Conservation (phyloP, 306 rosid genomes). For the Cicer chorassanicum region DNA sequence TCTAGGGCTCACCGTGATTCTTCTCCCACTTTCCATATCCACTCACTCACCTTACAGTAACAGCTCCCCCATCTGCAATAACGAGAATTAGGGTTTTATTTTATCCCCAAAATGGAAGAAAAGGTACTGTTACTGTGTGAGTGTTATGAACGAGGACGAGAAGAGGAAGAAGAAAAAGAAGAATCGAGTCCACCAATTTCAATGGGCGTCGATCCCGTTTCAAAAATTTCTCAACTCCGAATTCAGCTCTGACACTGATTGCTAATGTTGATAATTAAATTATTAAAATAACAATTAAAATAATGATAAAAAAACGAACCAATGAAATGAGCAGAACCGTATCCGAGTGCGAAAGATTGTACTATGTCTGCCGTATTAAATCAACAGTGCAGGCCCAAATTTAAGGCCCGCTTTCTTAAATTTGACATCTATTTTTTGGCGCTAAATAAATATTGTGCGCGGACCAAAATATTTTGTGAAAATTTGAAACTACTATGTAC, state of each 20-base stretch:
- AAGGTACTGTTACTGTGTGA: background rate
- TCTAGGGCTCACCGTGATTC: slow-evolving; percentile 66
- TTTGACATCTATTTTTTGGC: background rate
- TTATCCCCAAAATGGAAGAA: background rate
- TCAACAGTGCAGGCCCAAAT: background rate
- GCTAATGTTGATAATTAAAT: background rate
- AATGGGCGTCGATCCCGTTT: slow-evolving; percentile 44
- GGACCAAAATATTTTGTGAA: background rate
- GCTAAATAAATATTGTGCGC: background rate
- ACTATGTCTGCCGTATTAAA: background rate
- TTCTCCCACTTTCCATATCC: slow-evolving; percentile 62
- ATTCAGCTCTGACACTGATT: slow-evolving; percentile 24
- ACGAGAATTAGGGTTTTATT: slow-evolving; percentile 43
- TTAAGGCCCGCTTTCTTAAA: background rate
- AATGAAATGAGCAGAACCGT: background rate
- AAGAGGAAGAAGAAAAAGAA: background rate
- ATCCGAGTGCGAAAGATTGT: background rate
- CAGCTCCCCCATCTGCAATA: background rate
- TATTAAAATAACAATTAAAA: background rate
- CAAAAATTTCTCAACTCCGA: slow-evolving; percentile 38
- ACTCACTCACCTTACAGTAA: background rate
- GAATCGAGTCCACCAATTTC: slow-evolving; percentile 25
- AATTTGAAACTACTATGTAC: background rate
- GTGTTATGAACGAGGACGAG: background rate
- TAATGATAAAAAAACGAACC: background rate